Conservation (phyloP, 805 yeast species). For the Komagataella phaffii region DNA sequence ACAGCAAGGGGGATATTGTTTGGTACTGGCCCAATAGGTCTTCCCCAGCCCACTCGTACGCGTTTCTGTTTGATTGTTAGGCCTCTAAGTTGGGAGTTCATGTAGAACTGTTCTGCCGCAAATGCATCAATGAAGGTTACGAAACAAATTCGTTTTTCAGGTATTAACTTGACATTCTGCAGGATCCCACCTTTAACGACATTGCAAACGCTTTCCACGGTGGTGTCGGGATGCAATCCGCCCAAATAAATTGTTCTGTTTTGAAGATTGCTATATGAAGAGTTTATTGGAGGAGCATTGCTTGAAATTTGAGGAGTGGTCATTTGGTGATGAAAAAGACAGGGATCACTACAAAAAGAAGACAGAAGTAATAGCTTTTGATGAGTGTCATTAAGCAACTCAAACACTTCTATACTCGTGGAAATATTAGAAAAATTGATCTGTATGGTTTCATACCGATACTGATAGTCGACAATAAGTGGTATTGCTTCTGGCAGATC, state of each 20-base stretch:
- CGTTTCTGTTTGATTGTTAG: slow-evolving; percentile 48
- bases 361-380: background rate
- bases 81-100: slow-evolving; percentile 44
- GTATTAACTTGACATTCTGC: slow-evolving; percentile 39
- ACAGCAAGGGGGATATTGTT: slow-evolving; percentile 47
- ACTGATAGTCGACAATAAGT: background rate
- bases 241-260: slow-evolving; percentile 65
- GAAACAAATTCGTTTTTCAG: slow-evolving; percentile 48
- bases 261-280: slow-evolving; percentile 15
- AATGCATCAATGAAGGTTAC: slow-evolving; percentile 53
- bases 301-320: background rate
- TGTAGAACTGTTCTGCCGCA: slow-evolving; percentile 54
- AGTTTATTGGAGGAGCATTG: background rate
- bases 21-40: slow-evolving; percentile 49
- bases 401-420: background rate
- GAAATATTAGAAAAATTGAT: background rate
- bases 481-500: background rate
- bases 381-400: background rate
- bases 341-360: background rate
- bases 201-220: slow-evolving; percentile 64
- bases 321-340: background rate
- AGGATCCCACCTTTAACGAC: slow-evolving; percentile 67
- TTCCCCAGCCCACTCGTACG: slow-evolving; percentile 62
- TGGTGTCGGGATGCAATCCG: slow-evolving; percentile 48
- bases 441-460: background rate